phyloP scores from a whole-genome alignment of 257 asterid genomes.

The Orobanche coerulescens region DNA sequence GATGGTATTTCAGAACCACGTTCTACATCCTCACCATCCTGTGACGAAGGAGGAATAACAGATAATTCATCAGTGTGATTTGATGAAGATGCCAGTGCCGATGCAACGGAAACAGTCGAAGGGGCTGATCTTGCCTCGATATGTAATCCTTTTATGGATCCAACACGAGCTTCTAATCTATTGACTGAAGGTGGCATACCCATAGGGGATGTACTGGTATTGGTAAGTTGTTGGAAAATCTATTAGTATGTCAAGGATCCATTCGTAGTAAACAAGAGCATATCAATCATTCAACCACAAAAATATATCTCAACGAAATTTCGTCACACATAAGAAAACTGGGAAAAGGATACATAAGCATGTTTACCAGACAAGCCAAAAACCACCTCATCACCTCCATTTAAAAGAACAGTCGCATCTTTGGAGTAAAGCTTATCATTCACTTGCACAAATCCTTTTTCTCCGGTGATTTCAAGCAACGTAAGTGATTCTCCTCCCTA shows the following conservation, averaged over 20 bases:
- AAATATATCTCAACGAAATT: neutral
- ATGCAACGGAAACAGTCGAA: slow-evolving; percentile 68
- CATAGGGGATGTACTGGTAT: slow-evolving; percentile 31
- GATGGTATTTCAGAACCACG: slow-evolving; percentile 48
- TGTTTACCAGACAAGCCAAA: slow-evolving; percentile 61
- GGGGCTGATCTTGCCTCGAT: slow-evolving; percentile 69
- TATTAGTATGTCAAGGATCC: slow-evolving; percentile 43
- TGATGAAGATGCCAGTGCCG: slow-evolving; percentile 66
- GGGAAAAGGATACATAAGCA: slow-evolving; percentile 79
- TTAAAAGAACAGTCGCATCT: slow-evolving; percentile 58
- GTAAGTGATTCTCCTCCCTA: slow-evolving; percentile 58
- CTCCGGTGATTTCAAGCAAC: slow-evolving; percentile 72
- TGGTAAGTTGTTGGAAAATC: slow-evolving; percentile 63
- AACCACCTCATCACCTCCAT: slow-evolving; percentile 80
- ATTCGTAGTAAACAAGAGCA: slow-evolving; percentile 9
- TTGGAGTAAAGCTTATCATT: slow-evolving; percentile 62
- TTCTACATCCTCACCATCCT: slow-evolving; percentile 38
- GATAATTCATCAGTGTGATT: slow-evolving; percentile 49
- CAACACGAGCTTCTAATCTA: slow-evolving; percentile 65
- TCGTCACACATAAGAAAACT: neutral
- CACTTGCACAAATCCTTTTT: slow-evolving; percentile 74
- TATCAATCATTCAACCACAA: slow-evolving; percentile 1
- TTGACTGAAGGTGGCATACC: slow-evolving; percentile 48
- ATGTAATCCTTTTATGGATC: slow-evolving; percentile 55
- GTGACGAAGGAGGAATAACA: slow-evolving; percentile 48